phyloP scores from a whole-genome alignment of 345 rosid species.

The Salix brachista region DNA sequence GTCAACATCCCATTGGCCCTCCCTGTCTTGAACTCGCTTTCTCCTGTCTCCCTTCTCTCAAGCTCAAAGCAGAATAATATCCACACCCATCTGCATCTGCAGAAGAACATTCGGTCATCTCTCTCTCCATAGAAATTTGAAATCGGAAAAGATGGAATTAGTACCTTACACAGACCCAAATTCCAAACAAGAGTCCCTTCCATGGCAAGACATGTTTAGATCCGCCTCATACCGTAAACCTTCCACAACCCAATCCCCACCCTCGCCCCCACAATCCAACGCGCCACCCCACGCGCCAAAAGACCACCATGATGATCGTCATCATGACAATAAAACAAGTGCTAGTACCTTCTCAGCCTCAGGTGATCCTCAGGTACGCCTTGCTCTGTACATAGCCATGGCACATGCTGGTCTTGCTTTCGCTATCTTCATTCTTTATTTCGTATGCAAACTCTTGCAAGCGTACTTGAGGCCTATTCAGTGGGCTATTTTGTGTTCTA shows the following conservation, averaged over 20 bases:
- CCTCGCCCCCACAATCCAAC: neutral
- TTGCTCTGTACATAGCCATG: conserved; percentile 94
- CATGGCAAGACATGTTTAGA: conserved; percentile 97
- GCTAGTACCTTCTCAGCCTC: conserved; percentile 34
- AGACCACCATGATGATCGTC: neutral
- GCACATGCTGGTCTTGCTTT: conserved; percentile 93
- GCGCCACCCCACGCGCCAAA: conserved; percentile 18
- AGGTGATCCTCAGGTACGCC: conserved; percentile 76
- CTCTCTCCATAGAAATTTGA: neutral
- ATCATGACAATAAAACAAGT: conserved; percentile 14
- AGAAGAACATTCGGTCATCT: neutral
- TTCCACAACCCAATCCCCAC: conserved; percentile 30
- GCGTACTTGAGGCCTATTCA: conserved; percentile 86
- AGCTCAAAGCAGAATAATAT: neutral
- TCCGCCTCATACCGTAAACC: conserved; percentile 75
- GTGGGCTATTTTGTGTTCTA: conserved; percentile 93
- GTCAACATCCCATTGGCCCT: neutral
- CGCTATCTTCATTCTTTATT: conserved; percentile 56
- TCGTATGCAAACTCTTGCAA: conserved; percentile 67
- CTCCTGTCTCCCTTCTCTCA: neutral
- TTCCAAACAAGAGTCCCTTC: conserved; percentile 43
- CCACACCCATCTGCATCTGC: neutral
- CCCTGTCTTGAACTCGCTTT: neutral
- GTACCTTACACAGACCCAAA: conserved; percentile 67
- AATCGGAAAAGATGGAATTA: conserved; percentile 49